Conservation (phyloP, 306 rosid genomes). For the Sicyos baderoa region DNA sequence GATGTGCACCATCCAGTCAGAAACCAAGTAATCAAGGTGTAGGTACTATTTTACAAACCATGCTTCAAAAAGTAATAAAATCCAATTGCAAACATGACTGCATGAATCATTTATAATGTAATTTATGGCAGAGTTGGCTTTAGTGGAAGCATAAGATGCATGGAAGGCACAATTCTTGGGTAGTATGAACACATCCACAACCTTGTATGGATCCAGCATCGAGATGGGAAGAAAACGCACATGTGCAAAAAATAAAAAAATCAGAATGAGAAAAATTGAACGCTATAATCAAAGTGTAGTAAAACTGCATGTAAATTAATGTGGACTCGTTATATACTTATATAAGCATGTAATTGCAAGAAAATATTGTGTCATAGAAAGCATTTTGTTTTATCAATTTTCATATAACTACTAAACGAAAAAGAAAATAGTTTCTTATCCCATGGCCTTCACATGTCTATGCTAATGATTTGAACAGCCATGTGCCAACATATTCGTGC, state of each 20-base stretch:
- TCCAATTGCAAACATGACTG: neutral
- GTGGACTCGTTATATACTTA: neutral
- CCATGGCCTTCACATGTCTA: neutral
- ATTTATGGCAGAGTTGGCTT: neutral
- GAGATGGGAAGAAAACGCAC: neutral
- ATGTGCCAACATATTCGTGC: neutral
- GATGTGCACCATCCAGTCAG: neutral
- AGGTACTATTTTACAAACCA: neutral
- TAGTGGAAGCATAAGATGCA: slow-evolving; percentile 5
- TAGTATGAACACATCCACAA: neutral
- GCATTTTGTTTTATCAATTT: neutral
- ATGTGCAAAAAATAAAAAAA: neutral
- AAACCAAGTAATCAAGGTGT: slow-evolving; percentile 1
- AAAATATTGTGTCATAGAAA: neutral
- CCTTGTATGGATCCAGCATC: neutral
- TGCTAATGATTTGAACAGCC: neutral
- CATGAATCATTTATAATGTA: neutral
- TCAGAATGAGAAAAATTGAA: neutral
- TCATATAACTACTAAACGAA: neutral
- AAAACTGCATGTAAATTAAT: neutral
- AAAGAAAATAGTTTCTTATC: neutral
- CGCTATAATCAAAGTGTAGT: neutral
- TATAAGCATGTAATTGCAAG: neutral
- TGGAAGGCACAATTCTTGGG: neutral
- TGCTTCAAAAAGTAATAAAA: neutral